Percentiles rank a stretch among this genome's conserved stretches.
These are phyloP conservation scores for Aspergillus asperescens DNA, from an alignment of 495 filamentous ascomycete genomes.

Conservation along the genomic window DNA sequence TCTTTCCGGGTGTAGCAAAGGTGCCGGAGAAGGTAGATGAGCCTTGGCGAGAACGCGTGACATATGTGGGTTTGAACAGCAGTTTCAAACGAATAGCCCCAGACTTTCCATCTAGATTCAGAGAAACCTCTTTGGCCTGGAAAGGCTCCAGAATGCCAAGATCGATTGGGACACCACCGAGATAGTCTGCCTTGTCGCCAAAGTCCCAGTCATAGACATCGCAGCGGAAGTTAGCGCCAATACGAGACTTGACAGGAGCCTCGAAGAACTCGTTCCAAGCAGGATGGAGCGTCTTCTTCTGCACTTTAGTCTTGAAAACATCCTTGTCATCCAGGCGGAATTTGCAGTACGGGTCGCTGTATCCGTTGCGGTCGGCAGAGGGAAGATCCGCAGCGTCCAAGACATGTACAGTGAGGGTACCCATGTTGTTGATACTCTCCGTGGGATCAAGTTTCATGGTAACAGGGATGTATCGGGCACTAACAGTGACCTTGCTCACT, in stretches of 20 bases:
- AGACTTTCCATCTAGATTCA: constrained; percentile 84
- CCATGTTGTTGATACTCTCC: constrained; percentile 99
- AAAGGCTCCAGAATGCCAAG: constrained; percentile 83
- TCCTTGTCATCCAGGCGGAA: constrained; percentile 83
- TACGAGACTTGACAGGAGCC: constrained; percentile 70
- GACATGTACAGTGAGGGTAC: constrained; percentile 84
- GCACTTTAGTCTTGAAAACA: constrained; percentile 85
- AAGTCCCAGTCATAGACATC: constrained; percentile 94
- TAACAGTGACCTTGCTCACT: constrained; percentile 77
- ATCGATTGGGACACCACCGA: constrained; percentile 73
- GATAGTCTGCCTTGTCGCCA: constrained; percentile 81
- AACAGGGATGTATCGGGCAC: constrained; percentile 88
- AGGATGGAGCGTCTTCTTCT: constrained; percentile 94
- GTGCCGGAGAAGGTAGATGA: constrained; percentile 92
- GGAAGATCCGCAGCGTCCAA: constrained; percentile 83
- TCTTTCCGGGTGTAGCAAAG: constrained; percentile 83
- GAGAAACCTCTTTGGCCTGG: constrained; percentile 60
- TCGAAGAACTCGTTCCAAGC: constrained; percentile 97
- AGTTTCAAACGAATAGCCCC: constrained; percentile 76
- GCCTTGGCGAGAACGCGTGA: constrained; percentile 80
- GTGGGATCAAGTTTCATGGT: constrained; percentile 89
- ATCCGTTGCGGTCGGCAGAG: constrained; percentile 89
- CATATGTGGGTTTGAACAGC: constrained; percentile 92
- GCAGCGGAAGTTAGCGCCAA: constrained; percentile 77
- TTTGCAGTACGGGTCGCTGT: constrained; percentile 93